Conservation (phyloP, 371 early-diverging fungal species). For the Syncephalastrum sp. region DNA sequence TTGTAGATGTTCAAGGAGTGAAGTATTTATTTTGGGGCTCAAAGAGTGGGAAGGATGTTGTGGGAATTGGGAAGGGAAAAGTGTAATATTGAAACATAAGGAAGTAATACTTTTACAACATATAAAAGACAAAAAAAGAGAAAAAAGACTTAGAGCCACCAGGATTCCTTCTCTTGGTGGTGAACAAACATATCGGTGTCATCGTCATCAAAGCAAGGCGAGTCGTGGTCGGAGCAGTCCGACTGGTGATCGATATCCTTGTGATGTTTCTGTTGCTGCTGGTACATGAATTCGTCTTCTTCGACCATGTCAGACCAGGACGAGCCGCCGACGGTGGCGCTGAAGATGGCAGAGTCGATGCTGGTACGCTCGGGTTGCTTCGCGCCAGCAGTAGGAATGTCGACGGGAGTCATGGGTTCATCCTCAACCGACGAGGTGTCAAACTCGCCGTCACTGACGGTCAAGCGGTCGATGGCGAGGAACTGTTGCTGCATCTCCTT, state of each 20-base stretch:
- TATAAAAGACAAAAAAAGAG: conserved; percentile 6
- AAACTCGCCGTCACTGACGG: conserved; percentile 34
- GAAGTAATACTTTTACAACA: neutral
- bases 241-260: neutral
- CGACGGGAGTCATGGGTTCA: conserved; percentile 29
- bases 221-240: conserved; percentile 14
- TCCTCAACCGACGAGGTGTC: conserved; percentile 26
- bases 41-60: no score
- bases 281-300: conserved; percentile 20
- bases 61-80: no score
- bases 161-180: conserved; percentile 42
- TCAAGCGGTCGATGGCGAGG: conserved; percentile 21
- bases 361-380: conserved; percentile 25
- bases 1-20: no score
- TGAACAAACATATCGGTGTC: conserved; percentile 43
- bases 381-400: conserved; percentile 32
- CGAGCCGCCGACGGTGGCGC: conserved; percentile 14
- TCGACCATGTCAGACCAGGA: conserved; percentile 53
- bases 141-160: conserved; percentile 38
- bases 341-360: conserved; percentile 47
- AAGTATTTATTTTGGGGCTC: no score
- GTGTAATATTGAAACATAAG: no score
- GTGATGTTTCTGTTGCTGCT: neutral
- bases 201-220: conserved; percentile 20
- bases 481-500: conserved; percentile 36